Base-by-base conservation (phyloP, 108 stramenopile species). In the Licmophora abbreviata region DNA sequence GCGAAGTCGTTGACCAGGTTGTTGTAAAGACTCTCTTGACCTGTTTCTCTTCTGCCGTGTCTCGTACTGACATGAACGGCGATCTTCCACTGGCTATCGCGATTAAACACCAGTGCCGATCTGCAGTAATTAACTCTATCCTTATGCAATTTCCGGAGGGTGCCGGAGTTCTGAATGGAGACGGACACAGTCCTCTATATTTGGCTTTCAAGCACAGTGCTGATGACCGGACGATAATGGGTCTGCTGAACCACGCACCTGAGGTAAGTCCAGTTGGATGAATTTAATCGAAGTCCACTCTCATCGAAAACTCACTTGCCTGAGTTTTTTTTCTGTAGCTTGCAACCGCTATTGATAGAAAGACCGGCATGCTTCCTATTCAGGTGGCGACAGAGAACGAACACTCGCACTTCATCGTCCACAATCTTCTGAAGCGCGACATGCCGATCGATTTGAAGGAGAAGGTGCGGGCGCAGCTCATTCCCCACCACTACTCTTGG, bases 401-500 rank as follows among this genome's bases (percentile, higher is more conserved):
- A 23, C 83, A 85, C 43, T 85, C 90, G 9, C 79, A 83, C 44
- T 85, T 87, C 66, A 87, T 92, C 48, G 83, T 92, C 17, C 85
- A 87, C 59, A 85, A 69, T 51, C 66, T 92, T 17, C 37, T 92
- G 64, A 92, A 87, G 62, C 68, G 68, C 11, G 90, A 92, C 54
- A 66, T 92, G 64, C 90, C 90, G 1, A 83, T 92, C 58, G 79
- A 92, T 64, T 58, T 83, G 15, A 80, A 80, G 40, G 90, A 92
- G 71, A 92, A 83, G 63, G 71, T 92, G 25, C 66, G 85, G 34
- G 85, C 85, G 29, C 76, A 80, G 46, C 74, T 92, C 23, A 60
- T 83, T 32, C 83, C 90, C 32, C 90, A 92, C 54, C 79, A 69
- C 30, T 92, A 80, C 50, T 92, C 90, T 7, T 92, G 90, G 90